Evolutionary conservation across 805 yeast genomes (phyloP).

Genomic region (Candida germanica): DNA sequence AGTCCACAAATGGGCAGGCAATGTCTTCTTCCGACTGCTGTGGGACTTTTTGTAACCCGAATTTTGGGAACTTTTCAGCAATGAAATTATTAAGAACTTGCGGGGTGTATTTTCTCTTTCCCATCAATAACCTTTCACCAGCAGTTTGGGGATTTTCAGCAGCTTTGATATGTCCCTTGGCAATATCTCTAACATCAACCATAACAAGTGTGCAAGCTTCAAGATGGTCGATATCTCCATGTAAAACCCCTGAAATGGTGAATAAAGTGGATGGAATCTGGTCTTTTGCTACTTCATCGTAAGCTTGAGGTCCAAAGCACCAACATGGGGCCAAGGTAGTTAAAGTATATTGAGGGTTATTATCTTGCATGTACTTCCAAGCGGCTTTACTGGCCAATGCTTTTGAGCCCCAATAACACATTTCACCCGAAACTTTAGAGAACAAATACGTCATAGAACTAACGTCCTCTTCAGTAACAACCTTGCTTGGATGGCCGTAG

Average conservation of each 20-base stretch:
- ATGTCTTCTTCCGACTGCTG: not conserved
- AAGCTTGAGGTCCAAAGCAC: slow-evolving; percentile 53
- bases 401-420: slow-evolving; percentile 43
- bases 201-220: slow-evolving; percentile 12
- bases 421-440: not conserved
- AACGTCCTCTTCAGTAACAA: slow-evolving; percentile 3
- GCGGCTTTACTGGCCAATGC: slow-evolving; percentile 54
- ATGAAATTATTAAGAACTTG: slow-evolving; percentile 21
- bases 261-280: slow-evolving; percentile 22
- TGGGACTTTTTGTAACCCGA: slow-evolving; percentile 4
- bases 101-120: slow-evolving; percentile 14
- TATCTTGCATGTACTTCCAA: slow-evolving; percentile 45
- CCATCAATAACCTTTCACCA: slow-evolving; percentile 30
- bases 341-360: slow-evolving; percentile 32
- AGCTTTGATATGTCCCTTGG: slow-evolving; percentile 52
- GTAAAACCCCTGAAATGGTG: slow-evolving; percentile 25
- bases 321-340: slow-evolving; percentile 41
- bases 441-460: slow-evolving; percentile 4
- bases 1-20: not conserved
- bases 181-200: slow-evolving; percentile 64
- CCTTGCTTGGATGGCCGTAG: not conserved
- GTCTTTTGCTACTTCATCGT: slow-evolving; percentile 27
- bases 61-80: slow-evolving; percentile 21
- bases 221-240: slow-evolving; percentile 14
- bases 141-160: slow-evolving; percentile 33